Evolutionary conservation across 2,329 filamentous ascomycete genomes (phyloP).

Genomic region (Exophiala bonariae): DNA sequence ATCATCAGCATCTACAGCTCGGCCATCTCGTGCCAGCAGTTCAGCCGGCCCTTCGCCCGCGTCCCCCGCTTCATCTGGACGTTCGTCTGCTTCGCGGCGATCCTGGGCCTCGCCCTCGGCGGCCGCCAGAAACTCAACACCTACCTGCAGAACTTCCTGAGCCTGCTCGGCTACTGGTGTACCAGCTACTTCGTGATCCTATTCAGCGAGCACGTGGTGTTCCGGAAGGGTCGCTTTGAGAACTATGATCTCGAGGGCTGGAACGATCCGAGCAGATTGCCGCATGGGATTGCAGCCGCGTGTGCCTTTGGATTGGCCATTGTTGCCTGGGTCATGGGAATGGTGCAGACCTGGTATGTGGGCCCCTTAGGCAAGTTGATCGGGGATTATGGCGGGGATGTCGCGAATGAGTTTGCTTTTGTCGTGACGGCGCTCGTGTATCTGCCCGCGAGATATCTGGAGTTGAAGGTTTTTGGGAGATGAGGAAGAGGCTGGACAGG

Average conservation of each 20-base stretch:
- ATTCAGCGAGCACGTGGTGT: slow-evolving; percentile 50
- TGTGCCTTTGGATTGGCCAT: slow-evolving; percentile 48
- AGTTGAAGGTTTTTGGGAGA: slow-evolving; percentile 33
- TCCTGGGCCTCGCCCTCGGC: slow-evolving; percentile 47
- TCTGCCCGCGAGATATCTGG: slow-evolving; percentile 49
- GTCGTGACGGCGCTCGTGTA: slow-evolving; percentile 50
- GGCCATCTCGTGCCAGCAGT: slow-evolving; percentile 38
- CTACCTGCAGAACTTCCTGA: slow-evolving; percentile 50
- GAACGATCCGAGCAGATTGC: slow-evolving; percentile 46
- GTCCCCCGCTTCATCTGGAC: slow-evolving; percentile 53
- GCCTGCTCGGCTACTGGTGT: slow-evolving; percentile 53
- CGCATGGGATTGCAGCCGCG: slow-evolving; percentile 45
- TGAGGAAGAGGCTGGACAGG: background rate
- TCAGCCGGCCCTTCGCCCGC: slow-evolving; percentile 43
- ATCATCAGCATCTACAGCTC: slow-evolving; percentile 44
- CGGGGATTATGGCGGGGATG: slow-evolving; percentile 47
- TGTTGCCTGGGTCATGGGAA: slow-evolving; percentile 56
- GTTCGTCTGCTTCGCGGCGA: slow-evolving; percentile 45
- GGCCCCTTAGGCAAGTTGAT: slow-evolving; percentile 48
- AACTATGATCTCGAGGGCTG: slow-evolving; percentile 53
- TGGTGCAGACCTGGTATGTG: slow-evolving; percentile 56
- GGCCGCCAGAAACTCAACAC: slow-evolving; percentile 44
- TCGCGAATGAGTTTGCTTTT: slow-evolving; percentile 56
- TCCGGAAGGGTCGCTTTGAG: slow-evolving; percentile 42
- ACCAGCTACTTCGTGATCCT: slow-evolving; percentile 52